Base-by-base conservation (phyloP, 2,329 filamentous ascomycete genomes). In the Daldinia eschscholtzii region DNA sequence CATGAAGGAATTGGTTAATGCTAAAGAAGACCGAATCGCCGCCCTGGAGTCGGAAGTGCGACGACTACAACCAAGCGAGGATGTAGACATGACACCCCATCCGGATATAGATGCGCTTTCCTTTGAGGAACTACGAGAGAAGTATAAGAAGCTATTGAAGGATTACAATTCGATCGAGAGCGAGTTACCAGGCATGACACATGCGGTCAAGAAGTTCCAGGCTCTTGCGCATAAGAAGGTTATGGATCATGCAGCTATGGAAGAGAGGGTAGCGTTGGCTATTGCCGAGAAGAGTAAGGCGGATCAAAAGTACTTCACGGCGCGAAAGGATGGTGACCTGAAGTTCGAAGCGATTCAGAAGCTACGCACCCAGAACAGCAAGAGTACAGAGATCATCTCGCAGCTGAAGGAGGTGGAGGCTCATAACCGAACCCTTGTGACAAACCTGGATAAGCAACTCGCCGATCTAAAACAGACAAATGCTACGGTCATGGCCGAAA, bases 291-390 rank as follows among this genome's bases (percentile, higher is more conserved):
- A 99, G 83, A 90, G 91, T 72, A 98, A 98, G 80, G 95, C 95
- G 1, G 96, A 99, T 76, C 95, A 98, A 77, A 98, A 98, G 81
- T 99, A 97, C 79, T 98, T 98, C 79, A 93, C 93, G 0, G 93
- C 94, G 7, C 94, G 97, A 85, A 98, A 97, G 79, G 92, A 94
- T 73, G 97, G 95, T 77, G 95, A 98, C 76, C 91, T 92, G 50
- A 88, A 93, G 57, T 91, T 94, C 65, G 86, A 88, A 65, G 95
- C 98, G 81, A 91, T 97, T 53, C 87, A 92, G 73, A 88, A 91
- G 3, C 83, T 98, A 65, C 90, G 93, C 68, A 86, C 89, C 69
- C 94, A 98, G 79, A 97, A 95, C 77, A 86, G 88, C 55, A 97
- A 97, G 81, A 97, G 93, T 64, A 94, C 93, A 0, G 96, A 98